These are phyloP conservation scores for Colletotrichum acutatum DNA, from an alignment of 2,329 filamentous ascomycete genomes.

Conservation along the genomic window DNA sequence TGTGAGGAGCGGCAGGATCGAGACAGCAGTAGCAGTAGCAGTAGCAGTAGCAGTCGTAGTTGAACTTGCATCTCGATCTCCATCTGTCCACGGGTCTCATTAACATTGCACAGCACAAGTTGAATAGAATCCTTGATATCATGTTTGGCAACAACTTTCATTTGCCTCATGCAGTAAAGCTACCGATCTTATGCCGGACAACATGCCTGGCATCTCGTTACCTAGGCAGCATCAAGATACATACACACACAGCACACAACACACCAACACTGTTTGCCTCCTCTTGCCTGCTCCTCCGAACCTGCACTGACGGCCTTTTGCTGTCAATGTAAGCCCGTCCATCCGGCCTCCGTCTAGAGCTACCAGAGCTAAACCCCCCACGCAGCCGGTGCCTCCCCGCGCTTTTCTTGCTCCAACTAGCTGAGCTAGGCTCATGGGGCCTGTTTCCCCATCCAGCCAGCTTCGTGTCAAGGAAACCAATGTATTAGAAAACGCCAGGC, in stretches of 20 bases:
- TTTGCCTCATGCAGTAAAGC: neutral
- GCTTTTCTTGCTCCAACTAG: neutral
- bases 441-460: neutral
- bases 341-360: conserved; percentile 1
- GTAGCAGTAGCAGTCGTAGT: too few relatives aligned
- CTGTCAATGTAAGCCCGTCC: neutral
- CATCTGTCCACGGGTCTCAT: too few relatives aligned
- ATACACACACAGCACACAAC: neutral
- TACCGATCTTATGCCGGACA: neutral
- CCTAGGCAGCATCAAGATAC: neutral
- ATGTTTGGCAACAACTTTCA: neutral
- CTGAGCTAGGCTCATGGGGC: neutral
- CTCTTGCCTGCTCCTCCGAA: neutral
- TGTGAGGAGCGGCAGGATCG: too few relatives aligned
- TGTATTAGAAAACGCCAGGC: conserved; percentile 12
- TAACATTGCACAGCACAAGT: neutral
- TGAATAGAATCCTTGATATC: neutral
- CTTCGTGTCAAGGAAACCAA: neutral
- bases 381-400: neutral
- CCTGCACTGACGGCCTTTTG: neutral
- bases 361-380: conserved; percentile 26
- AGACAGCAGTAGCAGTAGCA: too few relatives aligned
- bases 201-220: neutral
- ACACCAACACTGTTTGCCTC: neutral
- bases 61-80: too few relatives aligned